Evolutionary conservation across 371 early-diverging fungal genomes (phyloP), one percentile per base, ranked within the genome.

Genomic region (Sporodiniella umbellata): DNA sequence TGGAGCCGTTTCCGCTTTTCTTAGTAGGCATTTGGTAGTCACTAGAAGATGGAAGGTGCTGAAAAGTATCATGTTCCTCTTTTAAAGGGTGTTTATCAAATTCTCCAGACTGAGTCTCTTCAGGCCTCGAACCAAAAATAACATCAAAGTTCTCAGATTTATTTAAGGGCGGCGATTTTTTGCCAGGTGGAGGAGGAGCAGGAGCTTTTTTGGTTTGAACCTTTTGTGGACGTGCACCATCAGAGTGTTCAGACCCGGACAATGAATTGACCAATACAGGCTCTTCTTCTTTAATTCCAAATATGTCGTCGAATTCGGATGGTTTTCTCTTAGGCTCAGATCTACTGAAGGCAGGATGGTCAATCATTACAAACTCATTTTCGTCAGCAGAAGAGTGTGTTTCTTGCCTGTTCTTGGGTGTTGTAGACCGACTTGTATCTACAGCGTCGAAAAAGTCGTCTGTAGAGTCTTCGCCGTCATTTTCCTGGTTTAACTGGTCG

Each of bases 361-460:
- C 56, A 42, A 61, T 56, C 46, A 61, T 51, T 10, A 61, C 53
- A 48, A 61, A 61, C 33, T 56, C 61, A 39, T 25, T 44, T 17
- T 56, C 61, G 3, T 55, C 61, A 17, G 42, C 35, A 28, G 47
- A 28, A 6, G 40, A 38, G 12, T 8, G 19, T 30, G 18, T 17
- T 15, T 17, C 37, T 38, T 38, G 26, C 19, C 24, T 37, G 19
- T 45, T 26, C 28, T 48, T 3, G 17, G 12, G 42, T 28, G 5
- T 40, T 35, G 35, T 35, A 5, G 25, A 38, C 33, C 38, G n/a
- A 17, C 37, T 8, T 7, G 30, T 39, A 24, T 60, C 60, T 4
- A 45, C 45, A 2, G 61, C 61, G 33, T 61, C 61, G 45, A 44
- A 61, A 23, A 61, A 61, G n/a, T 61, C 48, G 11, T 61, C 58